phyloP scores from a whole-genome alignment of 2,329 filamentous ascomycete species.

The Diplocarpon mali region DNA sequence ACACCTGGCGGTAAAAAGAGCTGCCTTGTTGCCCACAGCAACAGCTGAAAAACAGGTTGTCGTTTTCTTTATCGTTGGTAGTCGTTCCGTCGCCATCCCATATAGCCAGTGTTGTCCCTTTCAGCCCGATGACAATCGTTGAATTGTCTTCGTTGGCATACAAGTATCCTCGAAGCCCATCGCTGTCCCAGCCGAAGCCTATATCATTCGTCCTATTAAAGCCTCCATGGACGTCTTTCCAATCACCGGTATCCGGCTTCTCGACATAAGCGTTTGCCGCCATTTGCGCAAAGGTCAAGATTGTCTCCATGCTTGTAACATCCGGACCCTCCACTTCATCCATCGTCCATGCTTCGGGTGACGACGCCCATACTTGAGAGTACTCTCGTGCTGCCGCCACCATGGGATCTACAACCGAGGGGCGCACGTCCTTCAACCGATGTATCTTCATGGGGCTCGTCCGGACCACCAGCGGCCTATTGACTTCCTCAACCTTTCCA shows the following conservation, averaged over 20 bases:
- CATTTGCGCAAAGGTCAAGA: slow-evolving; percentile 79
- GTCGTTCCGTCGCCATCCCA: slow-evolving; percentile 97
- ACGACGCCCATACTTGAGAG: slow-evolving; percentile 56
- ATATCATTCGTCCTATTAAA: slow-evolving; percentile 78
- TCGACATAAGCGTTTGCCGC: slow-evolving; percentile 81
- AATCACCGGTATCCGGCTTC: slow-evolving; percentile 59
- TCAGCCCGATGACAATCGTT: slow-evolving; percentile 84
- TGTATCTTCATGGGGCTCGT: slow-evolving; percentile 63
- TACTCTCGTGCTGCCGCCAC: slow-evolving; percentile 60
- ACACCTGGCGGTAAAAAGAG: slow-evolving; percentile 83
- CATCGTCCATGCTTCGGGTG: slow-evolving; percentile 64
- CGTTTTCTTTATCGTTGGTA: slow-evolving; percentile 94
- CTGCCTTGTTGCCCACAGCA: slow-evolving; percentile 92
- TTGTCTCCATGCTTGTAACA: slow-evolving; percentile 71
- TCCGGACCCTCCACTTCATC: slow-evolving; percentile 73
- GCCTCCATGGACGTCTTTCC: slow-evolving; percentile 66
- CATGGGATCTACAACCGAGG: slow-evolving; percentile 66
- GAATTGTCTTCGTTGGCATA: slow-evolving; percentile 78
- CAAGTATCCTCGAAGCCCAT: slow-evolving; percentile 84
- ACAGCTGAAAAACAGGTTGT: slow-evolving; percentile 96
- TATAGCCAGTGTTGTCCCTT: slow-evolving; percentile 80
- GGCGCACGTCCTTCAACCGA: slow-evolving; percentile 67
- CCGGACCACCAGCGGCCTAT: slow-evolving; percentile 46
- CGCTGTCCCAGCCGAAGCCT: slow-evolving; percentile 85
- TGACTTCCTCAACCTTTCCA: slow-evolving; percentile 38